Evolutionary conservation across 371 early-diverging fungal species (phyloP).

Genomic region (Mucor racemosus): DNA sequence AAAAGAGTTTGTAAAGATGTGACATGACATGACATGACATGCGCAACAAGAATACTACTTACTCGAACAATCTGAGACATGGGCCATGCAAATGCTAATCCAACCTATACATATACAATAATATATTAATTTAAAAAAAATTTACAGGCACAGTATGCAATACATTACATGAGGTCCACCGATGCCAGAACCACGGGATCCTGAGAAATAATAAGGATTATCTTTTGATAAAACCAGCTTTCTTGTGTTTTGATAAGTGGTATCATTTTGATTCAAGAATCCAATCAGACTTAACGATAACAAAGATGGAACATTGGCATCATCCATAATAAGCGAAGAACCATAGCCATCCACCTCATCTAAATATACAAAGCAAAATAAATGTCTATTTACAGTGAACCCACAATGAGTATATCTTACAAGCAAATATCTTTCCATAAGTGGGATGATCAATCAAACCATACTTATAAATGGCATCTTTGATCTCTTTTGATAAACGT

Average conservation of each 20-base stretch:
- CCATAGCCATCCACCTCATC: slow-evolving; percentile 75
- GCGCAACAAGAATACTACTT: neutral
- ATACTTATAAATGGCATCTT: slow-evolving; percentile 57
- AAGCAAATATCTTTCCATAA: slow-evolving; percentile 50
- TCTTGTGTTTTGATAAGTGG: slow-evolving; percentile 65
- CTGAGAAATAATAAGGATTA: slow-evolving; percentile 68
- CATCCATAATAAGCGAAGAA: slow-evolving; percentile 67
- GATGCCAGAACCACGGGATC: slow-evolving; percentile 53
- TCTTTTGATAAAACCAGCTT: slow-evolving; percentile 54
- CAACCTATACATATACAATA: slow-evolving; percentile 17
- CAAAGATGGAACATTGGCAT: slow-evolving; percentile 71
- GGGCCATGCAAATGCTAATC: slow-evolving; percentile 37
- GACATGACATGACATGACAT: neutral
- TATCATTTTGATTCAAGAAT: slow-evolving; percentile 53
- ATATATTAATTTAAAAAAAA: neutral
- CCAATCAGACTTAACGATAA: slow-evolving; percentile 67
- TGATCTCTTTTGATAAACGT: slow-evolving; percentile 52
- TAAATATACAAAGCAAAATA: slow-evolving; percentile 2
- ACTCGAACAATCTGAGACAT: slow-evolving; percentile 42
- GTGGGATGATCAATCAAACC: slow-evolving; percentile 55
- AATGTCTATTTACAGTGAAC: neutral
- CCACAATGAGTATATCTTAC: slow-evolving; percentile 28
- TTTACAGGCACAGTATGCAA: neutral
- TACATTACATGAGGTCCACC: slow-evolving; percentile 68
- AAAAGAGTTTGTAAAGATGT: neutral